These are phyloP conservation scores for Cytospora piceicola DNA, from an alignment of 2,329 filamentous ascomycete genomes.

Conservation along the genomic window DNA sequence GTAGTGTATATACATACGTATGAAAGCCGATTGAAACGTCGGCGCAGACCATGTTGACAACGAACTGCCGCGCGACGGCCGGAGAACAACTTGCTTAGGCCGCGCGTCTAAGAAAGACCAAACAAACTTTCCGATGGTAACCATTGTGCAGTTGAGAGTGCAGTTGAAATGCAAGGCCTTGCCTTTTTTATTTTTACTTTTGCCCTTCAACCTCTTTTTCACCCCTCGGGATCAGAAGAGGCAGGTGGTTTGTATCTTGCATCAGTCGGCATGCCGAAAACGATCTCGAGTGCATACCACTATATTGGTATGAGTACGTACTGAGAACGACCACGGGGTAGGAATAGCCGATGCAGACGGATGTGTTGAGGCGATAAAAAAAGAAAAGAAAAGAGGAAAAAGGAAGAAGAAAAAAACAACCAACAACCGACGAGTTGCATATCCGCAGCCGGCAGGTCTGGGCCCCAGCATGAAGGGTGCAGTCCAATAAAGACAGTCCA, in stretches of 20 bases:
- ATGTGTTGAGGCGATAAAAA: neutral
- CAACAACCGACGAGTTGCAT: neutral
- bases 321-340: slow-evolving; percentile 6
- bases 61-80: slow-evolving; percentile 11
- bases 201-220: neutral
- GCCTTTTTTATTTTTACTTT: too few relatives aligned
- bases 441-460: neutral
- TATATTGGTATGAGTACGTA: neutral
- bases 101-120: neutral
- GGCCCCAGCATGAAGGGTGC: neutral
- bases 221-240: slow-evolving; percentile 8
- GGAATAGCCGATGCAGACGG: slow-evolving; percentile 14
- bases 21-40: neutral
- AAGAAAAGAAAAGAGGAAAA: neutral
- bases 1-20: too few relatives aligned
- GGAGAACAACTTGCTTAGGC: slow-evolving; percentile 2
- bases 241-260: slow-evolving; percentile 9
- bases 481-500: neutral
- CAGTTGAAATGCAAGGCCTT: neutral
- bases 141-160: slow-evolving; percentile 2
- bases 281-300: slow-evolving; percentile 13
- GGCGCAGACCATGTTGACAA: slow-evolving; percentile 6
- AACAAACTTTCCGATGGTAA: neutral
- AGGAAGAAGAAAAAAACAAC: neutral
- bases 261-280: slow-evolving; percentile 21